Evolutionary conservation across 176 grass and related monocot species (phyloP), one percentile per base, ranked within the genome.

Genomic region (Oropetium thomaeum): DNA sequence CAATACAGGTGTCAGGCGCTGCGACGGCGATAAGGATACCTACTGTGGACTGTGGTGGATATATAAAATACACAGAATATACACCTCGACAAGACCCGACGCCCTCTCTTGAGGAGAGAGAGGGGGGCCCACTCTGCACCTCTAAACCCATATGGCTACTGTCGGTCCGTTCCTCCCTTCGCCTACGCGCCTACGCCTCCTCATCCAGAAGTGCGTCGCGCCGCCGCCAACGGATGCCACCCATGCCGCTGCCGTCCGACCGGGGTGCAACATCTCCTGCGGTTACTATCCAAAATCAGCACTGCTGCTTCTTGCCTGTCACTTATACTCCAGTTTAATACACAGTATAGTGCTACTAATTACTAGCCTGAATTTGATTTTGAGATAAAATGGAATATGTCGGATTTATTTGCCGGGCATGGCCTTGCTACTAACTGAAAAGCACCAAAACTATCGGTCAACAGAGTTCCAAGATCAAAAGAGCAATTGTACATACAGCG

Each of bases 51-150:
- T n/a, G n/a, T n/a, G n/a, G n/a, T n/a, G n/a, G n/a, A n/a, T n/a
- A n/a, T n/a, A n/a, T n/a, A n/a, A 85, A 58, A 85, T 85, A 73
- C 83, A 15, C 39, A 73, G 12, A 22, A 74, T 51, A 79, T 19
- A 74, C 69, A 74, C 62, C 37, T 41, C 69, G 83, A 85, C 61
- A 59, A 14, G 76, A 85, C 83, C 13, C 9, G 70, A 80, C 83
- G 49, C 35, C 1, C 48, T 31, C 19, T 10, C 35, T 39, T 34
- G 19, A 38, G 41, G 41, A 14, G 41, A 10, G 35, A n/a, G n/a
- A n/a, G 15, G 2, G 38, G 75, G 59, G 0, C 75, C 44, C 22
- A 7, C 55, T 2, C 35, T 19, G 29, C 32, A 10, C n/a, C 62
- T 27, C 69, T 65, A 54, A 44, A 81, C 69, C 59, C 38, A 39